Evolutionary conservation across 1,139 yeast species (phyloP).

Genomic region (Petasospora fabianii): DNA sequence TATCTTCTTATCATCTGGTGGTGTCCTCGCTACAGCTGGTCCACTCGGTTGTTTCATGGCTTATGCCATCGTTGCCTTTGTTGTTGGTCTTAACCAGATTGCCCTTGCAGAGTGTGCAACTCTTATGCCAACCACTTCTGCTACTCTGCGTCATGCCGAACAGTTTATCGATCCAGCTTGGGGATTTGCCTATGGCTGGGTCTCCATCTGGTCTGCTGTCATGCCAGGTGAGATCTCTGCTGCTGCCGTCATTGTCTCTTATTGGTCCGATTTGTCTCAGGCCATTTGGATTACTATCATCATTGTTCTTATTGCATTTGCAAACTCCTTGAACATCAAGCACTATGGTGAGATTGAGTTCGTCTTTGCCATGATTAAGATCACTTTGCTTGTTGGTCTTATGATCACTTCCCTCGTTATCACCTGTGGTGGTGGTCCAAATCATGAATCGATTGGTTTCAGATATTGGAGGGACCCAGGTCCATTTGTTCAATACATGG

Average conservation of each 20-base stretch:
- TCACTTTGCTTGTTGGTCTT: slow-evolving; percentile 45
- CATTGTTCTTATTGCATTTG: slow-evolving; percentile 35
- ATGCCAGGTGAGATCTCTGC: slow-evolving; percentile 74
- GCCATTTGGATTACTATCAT: slow-evolving; percentile 49
- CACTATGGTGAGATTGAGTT: slow-evolving; percentile 51
- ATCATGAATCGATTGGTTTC: slow-evolving; percentile 51
- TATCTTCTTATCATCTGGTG: slow-evolving; percentile 50
- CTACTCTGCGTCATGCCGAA: slow-evolving; percentile 31
- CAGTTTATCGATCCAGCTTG: slow-evolving; percentile 56
- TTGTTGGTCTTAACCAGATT: slow-evolving; percentile 36
- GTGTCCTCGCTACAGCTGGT: slow-evolving; percentile 49
- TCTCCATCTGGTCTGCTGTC: slow-evolving; percentile 54
- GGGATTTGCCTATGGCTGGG: slow-evolving; percentile 74
- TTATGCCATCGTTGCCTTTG: slow-evolving; percentile 44
- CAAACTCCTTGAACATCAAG: slow-evolving; percentile 45
- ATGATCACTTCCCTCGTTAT: slow-evolving; percentile 46
- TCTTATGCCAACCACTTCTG: slow-evolving; percentile 33
- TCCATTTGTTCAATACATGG: slow-evolving; percentile 46
- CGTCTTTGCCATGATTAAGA: slow-evolving; percentile 43
- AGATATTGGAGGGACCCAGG: too few relatives aligned
- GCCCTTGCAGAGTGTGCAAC: slow-evolving; percentile 30
- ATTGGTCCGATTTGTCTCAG: slow-evolving; percentile 47
- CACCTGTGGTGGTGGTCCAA: slow-evolving; percentile 61
- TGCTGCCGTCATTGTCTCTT: slow-evolving; percentile 54
- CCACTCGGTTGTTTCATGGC: slow-evolving; percentile 51